phyloP scores from a whole-genome alignment of 1,139 yeast species.

The Petasospora fabianii region DNA sequence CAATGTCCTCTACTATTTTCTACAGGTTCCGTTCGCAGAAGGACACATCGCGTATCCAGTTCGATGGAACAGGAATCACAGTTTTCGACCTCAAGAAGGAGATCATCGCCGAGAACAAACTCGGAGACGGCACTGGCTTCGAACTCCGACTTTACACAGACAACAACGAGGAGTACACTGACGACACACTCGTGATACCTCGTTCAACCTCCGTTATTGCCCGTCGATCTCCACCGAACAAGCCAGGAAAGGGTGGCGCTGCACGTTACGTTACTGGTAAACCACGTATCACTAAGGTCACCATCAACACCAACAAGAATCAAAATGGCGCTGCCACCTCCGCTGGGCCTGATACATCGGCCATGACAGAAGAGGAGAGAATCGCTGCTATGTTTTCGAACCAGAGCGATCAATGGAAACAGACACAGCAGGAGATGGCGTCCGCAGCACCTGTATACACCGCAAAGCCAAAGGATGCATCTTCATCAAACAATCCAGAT shows the following conservation, averaged over 20 bases:
- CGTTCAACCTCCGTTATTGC: constrained; percentile 84
- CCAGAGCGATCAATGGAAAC: constrained; percentile 92
- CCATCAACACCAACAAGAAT: constrained; percentile 25
- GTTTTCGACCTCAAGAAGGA: constrained; percentile 93
- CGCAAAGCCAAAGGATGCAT: constrained; percentile 38
- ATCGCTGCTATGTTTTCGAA: constrained; percentile 89
- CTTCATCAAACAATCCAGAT: constrained; percentile 40
- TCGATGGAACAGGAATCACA: constrained; percentile 95
- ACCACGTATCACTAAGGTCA: constrained; percentile 53
- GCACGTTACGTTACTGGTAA: constrained; percentile 84
- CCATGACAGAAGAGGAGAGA: constrained; percentile 78
- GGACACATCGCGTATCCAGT: constrained; percentile 72
- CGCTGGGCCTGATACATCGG: constrained; percentile 26
- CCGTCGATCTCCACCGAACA: constrained; percentile 70
- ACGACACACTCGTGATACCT: constrained; percentile 80
- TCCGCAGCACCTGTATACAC: constrained; percentile 61
- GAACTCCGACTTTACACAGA: constrained; percentile 76
- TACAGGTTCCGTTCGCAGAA: constrained; percentile 86
- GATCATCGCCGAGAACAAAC: constrained; percentile 73
- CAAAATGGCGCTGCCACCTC: neutral
- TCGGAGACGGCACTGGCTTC: constrained; percentile 83
- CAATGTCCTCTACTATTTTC: constrained; percentile 83
- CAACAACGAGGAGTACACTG: constrained; percentile 76
- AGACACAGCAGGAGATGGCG: constrained; percentile 88
- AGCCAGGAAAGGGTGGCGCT: constrained; percentile 60